Conservation (phyloP, 805 yeast genomes). For the Torulaspora gathmanii region DNA sequence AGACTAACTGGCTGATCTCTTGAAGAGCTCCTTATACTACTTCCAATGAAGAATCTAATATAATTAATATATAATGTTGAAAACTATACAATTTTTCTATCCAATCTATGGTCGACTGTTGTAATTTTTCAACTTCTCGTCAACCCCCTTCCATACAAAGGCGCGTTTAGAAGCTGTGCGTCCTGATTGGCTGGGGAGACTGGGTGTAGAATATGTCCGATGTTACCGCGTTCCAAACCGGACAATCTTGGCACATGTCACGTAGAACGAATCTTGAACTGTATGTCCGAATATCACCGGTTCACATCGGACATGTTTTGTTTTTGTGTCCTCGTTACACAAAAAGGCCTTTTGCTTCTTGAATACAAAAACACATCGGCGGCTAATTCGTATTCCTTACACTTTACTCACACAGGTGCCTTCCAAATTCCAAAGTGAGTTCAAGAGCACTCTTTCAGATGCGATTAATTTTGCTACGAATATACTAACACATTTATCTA, state of each 20-base stretch:
- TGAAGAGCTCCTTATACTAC: not conserved
- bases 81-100: not conserved
- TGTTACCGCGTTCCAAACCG: not conserved
- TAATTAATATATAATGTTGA: not conserved
- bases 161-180: not conserved
- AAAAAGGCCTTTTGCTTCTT: too few relatives aligned
- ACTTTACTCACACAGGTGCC: too few relatives aligned
- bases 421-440: too few relatives aligned
- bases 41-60: not conserved
- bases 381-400: too few relatives aligned
- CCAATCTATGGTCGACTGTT: not conserved
- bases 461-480: not conserved
- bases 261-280: too few relatives aligned
- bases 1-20: constrained; percentile 3
- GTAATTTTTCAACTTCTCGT: constrained; percentile 3
- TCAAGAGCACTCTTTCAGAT: not conserved
- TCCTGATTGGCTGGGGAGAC: not conserved
- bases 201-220: not conserved
- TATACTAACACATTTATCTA: not conserved
- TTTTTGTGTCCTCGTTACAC: too few relatives aligned
- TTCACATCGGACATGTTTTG: too few relatives aligned
- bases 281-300: too few relatives aligned
- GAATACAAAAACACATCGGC: too few relatives aligned
- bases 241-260: too few relatives aligned
- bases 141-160: constrained; percentile 6